Base-by-base conservation (phyloP, 805 yeast genomes). In the Citeromyces matritensis region DNA sequence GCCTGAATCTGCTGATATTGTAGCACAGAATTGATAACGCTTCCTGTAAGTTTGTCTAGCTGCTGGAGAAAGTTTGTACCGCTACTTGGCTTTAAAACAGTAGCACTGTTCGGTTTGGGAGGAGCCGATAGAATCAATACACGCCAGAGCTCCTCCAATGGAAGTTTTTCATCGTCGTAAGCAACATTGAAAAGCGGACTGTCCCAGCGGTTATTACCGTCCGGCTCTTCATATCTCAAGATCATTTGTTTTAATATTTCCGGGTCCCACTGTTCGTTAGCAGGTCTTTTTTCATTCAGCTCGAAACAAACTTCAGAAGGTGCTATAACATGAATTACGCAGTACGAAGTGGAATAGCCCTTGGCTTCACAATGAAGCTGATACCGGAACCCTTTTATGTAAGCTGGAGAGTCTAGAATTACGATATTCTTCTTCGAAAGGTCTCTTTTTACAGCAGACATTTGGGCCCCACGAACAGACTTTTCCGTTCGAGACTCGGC, bases 361-460 rank as follows among this genome's bases (percentile, higher is more conserved):
- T 86, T 88, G 25, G 95, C 86, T 51, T 91, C 98, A 52, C 96
- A 86, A 50, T 73, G 85, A 33, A 91, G 60, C 53, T 91, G 98
- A 53, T 91, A 91, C 37, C 98, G 61, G 50, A 86, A 85, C 0
- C 98, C 98, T 48, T 91, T 91, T 44, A 91, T 91, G 49, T 91
- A 91, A 26, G 82, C 74, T 43, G 85, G 60, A 2, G 91, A 70
- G 49, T 91, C 98, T 33, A 91, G 61, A 11, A 91, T 73, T 1
- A 91, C 96, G 19, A 91, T 63, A 13, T 69, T 74, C 21, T 65
- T 58, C 26, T 75, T 64, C 2, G 80, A 62, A 3, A 91, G 52
- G 39, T 79, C 83, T 40, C 96, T 63, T 44, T 84, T 83, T 11
- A 88, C 91, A 0, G 94, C 95, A 1, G 94, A 71, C 57, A 86